These are phyloP conservation scores for Metarhizium anisopliae DNA, from an alignment of 2,329 filamentous ascomycete genomes.

Conservation along the genomic window DNA sequence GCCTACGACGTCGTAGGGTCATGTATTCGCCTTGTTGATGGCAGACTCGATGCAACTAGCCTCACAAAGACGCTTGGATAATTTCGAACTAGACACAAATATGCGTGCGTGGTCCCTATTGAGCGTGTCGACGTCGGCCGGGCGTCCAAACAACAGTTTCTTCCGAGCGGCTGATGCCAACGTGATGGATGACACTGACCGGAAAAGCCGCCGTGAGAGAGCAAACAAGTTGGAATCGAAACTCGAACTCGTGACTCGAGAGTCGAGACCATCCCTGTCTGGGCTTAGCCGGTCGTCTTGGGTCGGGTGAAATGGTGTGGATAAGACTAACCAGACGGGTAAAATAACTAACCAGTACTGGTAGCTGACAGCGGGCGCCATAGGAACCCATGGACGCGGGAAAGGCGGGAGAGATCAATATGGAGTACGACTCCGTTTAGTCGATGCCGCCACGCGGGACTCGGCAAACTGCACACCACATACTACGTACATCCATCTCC, in stretches of 20 bases:
- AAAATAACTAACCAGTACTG: background rate
- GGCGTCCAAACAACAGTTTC: background rate
- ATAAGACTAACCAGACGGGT: background rate
- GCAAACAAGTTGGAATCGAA: too few relatives aligned
- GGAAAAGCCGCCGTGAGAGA: too few relatives aligned
- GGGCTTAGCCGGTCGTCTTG: too few relatives aligned
- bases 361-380: background rate
- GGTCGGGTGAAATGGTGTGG: background rate
- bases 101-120: background rate
- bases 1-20: background rate
- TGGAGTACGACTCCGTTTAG: background rate
- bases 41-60: background rate
- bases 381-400: too few relatives aligned
- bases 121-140: background rate
- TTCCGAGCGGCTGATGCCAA: background rate
- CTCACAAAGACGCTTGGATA: background rate
- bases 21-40: background rate
- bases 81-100: background rate
- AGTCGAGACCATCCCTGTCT: too few relatives aligned
- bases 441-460: background rate
- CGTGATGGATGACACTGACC: too few relatives aligned
- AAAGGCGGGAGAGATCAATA: too few relatives aligned
- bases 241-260: too few relatives aligned
- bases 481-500: background rate
- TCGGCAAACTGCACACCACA: constrained; percentile 2